Percentiles rank a stretch among this genome's conserved stretches.
Conservation (phyloP, 352 stramenopile species). For the Thalassiosira allenii region DNA sequence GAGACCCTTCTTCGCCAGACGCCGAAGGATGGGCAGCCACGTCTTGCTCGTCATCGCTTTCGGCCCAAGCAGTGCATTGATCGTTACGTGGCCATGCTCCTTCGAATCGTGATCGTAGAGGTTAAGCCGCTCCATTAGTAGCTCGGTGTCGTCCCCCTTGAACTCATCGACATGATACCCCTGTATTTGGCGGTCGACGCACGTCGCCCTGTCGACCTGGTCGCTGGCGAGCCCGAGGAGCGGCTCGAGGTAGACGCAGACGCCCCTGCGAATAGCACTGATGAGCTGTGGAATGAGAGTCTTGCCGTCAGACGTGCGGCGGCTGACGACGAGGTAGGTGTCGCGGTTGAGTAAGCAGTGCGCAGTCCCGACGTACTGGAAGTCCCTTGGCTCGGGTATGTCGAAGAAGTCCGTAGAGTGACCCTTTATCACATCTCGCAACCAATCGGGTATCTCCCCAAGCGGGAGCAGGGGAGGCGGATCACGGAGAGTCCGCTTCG, state of each 20-base stretch:
- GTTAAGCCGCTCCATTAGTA: not conserved
- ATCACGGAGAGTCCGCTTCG: too few species aligned
- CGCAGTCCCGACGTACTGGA: too few species aligned
- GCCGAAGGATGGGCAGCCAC: not conserved
- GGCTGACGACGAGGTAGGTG: too few species aligned
- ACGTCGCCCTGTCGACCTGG: not conserved
- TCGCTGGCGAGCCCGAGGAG: slow-evolving; percentile 2
- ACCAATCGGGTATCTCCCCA: too few species aligned
- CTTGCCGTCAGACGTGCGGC: slow-evolving; percentile 1
- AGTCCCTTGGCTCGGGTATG: too few species aligned
- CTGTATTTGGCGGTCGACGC: not conserved
- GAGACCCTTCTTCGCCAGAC: not conserved
- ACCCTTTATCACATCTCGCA: too few species aligned
- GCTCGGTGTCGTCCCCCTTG: not conserved
- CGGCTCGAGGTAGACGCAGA: not conserved
- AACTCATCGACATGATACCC: slow-evolving; percentile 4
- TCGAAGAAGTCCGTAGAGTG: too few species aligned
- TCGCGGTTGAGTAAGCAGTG: too few species aligned
- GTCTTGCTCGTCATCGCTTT: not conserved
- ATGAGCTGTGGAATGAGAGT: not conserved
- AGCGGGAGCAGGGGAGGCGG: too few species aligned
- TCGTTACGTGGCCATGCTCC: not conserved
- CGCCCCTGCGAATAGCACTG: not conserved
- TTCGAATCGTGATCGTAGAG: not conserved
- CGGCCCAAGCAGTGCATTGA: not conserved